Percentiles rank a stretch among this genome's conserved stretches.
Conservation (phyloP, 495 filamentous ascomycete species). For the Cladorrhinum samala region DNA sequence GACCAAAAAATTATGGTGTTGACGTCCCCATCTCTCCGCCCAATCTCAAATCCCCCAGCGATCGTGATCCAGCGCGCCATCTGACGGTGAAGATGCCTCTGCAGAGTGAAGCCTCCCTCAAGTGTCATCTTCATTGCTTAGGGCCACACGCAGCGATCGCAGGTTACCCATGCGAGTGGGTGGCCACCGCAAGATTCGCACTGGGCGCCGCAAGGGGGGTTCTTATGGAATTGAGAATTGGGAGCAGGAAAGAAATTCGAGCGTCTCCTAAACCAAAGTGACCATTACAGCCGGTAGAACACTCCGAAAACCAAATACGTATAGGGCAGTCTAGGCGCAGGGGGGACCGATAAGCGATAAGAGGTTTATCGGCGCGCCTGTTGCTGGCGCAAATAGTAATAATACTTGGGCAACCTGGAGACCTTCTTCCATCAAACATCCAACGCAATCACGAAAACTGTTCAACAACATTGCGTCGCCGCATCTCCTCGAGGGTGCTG, state of each 20-base stretch:
- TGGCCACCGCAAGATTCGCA: slow-evolving; percentile 47
- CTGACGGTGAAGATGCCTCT: slow-evolving; percentile 48
- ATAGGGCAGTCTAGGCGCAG: background rate
- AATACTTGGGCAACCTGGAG: no score
- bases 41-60: slow-evolving; percentile 44
- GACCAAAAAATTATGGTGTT: slow-evolving; percentile 36
- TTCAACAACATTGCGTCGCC: no score
- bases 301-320: slow-evolving; percentile 17
- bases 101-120: slow-evolving; percentile 49
- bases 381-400: no score
- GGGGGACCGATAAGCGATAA: background rate
- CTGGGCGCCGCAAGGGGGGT: slow-evolving; percentile 44
- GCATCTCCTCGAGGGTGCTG: no score
- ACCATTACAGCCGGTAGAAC: slow-evolving; percentile 43
- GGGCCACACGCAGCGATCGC: slow-evolving; percentile 39
- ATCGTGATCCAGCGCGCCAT: slow-evolving; percentile 49
- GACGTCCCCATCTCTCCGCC: slow-evolving; percentile 42
- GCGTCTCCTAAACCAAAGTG: slow-evolving; percentile 40
- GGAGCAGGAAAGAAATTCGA: slow-evolving; percentile 35
- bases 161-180: slow-evolving; percentile 46
- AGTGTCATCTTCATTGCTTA: slow-evolving; percentile 47
- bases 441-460: no score
- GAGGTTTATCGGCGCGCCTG: background rate
- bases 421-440: no score
- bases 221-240: slow-evolving; percentile 43